Conservation (phyloP, 768 basidiomycete genomes). For the Gautieria morchelliformis region DNA sequence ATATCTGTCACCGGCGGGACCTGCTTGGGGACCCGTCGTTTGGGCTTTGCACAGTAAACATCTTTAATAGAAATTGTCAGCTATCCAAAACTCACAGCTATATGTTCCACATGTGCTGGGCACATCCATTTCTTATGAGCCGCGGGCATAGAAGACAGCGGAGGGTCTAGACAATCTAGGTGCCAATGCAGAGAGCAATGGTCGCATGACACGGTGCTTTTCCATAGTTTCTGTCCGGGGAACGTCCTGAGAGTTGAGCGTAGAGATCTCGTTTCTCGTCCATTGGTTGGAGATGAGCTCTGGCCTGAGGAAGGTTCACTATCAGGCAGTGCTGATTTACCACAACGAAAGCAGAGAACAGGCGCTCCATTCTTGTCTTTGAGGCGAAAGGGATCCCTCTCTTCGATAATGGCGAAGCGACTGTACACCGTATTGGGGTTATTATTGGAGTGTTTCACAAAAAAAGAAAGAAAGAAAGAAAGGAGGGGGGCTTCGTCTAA, state of each 20-base stretch:
- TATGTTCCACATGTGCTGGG: constrained; percentile 88
- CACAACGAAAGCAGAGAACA: constrained; percentile 88
- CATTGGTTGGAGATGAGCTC: neutral
- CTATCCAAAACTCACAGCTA: constrained; percentile 47
- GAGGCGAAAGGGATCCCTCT: constrained; percentile 79
- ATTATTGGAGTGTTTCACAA: neutral
- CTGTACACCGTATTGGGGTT: constrained; percentile 25
- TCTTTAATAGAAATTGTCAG: neutral
- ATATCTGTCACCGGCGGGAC: constrained; percentile 63
- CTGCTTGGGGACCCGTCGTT: constrained; percentile 71
- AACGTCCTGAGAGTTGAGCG: neutral
- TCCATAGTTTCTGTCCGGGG: constrained; percentile 31
- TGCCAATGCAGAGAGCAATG: constrained; percentile 95
- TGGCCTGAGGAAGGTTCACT: neutral
- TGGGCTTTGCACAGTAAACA: constrained; percentile 39
- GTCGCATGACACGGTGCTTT: constrained; percentile 85
- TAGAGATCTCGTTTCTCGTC: neutral
- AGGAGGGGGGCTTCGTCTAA: too few species aligned
- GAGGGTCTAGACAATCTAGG: constrained; percentile 91
- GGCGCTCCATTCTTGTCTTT: constrained; percentile 76
- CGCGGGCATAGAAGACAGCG: constrained; percentile 75
- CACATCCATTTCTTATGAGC: constrained; percentile 98
- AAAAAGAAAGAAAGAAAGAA: constrained; percentile 7
- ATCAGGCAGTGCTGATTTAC: constrained; percentile 54
- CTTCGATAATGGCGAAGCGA: constrained; percentile 83